Evolutionary conservation across 768 basidiomycete species (phyloP), one percentile per base, ranked within the genome.

Genomic region (Mycena capillaripes): DNA sequence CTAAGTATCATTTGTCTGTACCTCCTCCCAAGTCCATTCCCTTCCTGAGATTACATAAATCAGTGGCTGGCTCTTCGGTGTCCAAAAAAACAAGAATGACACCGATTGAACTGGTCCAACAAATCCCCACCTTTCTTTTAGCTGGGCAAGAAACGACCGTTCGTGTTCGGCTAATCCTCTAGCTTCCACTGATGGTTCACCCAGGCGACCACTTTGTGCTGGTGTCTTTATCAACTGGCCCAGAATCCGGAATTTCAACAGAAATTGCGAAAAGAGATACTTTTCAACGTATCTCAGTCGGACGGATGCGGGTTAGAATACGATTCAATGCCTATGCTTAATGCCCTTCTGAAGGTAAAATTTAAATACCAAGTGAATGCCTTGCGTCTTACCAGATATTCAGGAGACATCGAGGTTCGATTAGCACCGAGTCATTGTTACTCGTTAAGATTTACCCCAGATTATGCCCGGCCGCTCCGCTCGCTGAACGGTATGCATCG

Each of bases 81-180:
- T 21, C 57, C 2, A 58, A 36, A 34, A 58, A 58, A 40, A 38
- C 34, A 25, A 36, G 36, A 58, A 29, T 40, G 8, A 58, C 57
- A 23, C 17, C 27, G 9, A 30, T 6, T 30, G 36, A 61, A 10
- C 17, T 61, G 10, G 27, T 44, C n/a, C 16, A 27, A 21, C 60
- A 61, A 46, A 29, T 48, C 7, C 44, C 60, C 27, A 9, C 46
- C 29, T 34, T 61, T 29, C 60, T 61, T 17, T 11, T 61, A 6
- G 60, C 58, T 7, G 58, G 60, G 16, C 60, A 61, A 25, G 60
- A 61, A 3, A 44, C 60, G 17, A 46, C 40, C 19, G n/a, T n/a
- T n/a, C n/a, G n/a, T n/a, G n/a, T n/a, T n/a, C n/a, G n/a, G n/a
- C n/a, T n/a, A n/a, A n/a, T n/a, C n/a, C n/a, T n/a, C n/a, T n/a